Evolutionary conservation across 495 filamentous ascomycete genomes (phyloP), one percentile per base, ranked within the genome.

Genomic region (Physcia stellaris): DNA sequence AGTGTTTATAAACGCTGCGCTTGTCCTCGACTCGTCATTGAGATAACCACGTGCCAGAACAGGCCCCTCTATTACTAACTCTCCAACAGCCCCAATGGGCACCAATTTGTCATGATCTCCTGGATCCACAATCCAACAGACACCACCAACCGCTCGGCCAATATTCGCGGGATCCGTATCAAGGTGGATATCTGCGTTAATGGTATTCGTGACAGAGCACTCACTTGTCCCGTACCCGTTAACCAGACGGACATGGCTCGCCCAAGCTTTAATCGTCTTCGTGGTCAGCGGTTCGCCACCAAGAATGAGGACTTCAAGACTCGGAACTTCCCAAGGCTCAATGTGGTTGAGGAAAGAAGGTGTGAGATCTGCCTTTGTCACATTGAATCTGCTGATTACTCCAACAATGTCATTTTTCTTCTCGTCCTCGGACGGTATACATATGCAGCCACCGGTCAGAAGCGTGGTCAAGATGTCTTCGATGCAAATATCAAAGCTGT

Each of bases 401-500:
- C 59, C 62, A 11, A 57, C 48, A 16, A 71, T 45, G 41, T 70
- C 59, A 32, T 66, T 68, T 5, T 67, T 39, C 2, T 74, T 57
- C 12, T 76, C 66, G 7, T 75, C 53, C 27, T 76, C 71, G 45
- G 60, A 67, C 3, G 72, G 73, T 22, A 81, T 62, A 48, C 77
- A 81, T 2, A 77, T 54, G 37, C 63, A 70, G 18, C 67, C 77
- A 17, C 77, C 76, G 13, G 57, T 37, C 40, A 68, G 64, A 11
- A 71, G 45, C 5, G 65, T 60, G 5, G 57, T 61, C 12, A 71
- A 52, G 2, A 63, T 57, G 41, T 70, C 67, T 49, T 63, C 43
- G 22, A 71, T 50, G 16, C 60, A 60, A 13, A 62, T 65, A 47
- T 70, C 67, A 35, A 73, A 73, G 0, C 62, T 66, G 27, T 70